These are phyloP conservation scores for Amniculicola lignicola DNA, from an alignment of 495 filamentous ascomycete species.

Conservation along the genomic window DNA sequence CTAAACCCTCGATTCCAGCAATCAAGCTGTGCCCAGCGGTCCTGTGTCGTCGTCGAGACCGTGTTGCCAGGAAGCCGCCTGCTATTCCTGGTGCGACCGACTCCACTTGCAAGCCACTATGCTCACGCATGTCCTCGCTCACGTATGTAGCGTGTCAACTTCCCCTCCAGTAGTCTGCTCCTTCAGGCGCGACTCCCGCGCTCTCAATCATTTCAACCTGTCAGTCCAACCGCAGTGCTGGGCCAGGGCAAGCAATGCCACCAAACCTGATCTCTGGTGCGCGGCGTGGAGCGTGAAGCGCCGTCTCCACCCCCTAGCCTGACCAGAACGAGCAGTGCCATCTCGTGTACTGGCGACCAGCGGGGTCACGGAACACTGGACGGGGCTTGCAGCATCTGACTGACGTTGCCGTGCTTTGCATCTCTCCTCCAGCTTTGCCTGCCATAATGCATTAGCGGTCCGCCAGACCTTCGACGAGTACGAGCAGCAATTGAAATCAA, in stretches of 20 bases:
- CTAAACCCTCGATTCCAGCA: constrained; percentile 31
- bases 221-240: too few relatives aligned
- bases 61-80: constrained; percentile 26
- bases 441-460: constrained; percentile 54
- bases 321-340: too few relatives aligned
- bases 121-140: constrained; percentile 23
- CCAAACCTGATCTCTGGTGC: too few relatives aligned
- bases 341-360: constrained; percentile 11
- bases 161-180: constrained; percentile 47
- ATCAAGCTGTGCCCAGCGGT: constrained; percentile 19
- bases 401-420: constrained; percentile 34
- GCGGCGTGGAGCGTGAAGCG: too few relatives aligned
- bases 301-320: too few relatives aligned
- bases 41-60: background rate
- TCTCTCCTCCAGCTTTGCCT: constrained; percentile 22
- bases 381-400: constrained; percentile 35
- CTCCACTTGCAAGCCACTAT: constrained; percentile 31
- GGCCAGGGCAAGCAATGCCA: too few relatives aligned
- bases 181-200: constrained; percentile 33
- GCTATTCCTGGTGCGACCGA: constrained; percentile 33
- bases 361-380: constrained; percentile 31
- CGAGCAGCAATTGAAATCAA: constrained; percentile 18
- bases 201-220: constrained; percentile 1
- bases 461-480: constrained; percentile 31
- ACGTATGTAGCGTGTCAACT: constrained; percentile 48